Evolutionary conservation across 495 filamentous ascomycete species (phyloP).

Genomic region (Penicillium crystallinum): DNA sequence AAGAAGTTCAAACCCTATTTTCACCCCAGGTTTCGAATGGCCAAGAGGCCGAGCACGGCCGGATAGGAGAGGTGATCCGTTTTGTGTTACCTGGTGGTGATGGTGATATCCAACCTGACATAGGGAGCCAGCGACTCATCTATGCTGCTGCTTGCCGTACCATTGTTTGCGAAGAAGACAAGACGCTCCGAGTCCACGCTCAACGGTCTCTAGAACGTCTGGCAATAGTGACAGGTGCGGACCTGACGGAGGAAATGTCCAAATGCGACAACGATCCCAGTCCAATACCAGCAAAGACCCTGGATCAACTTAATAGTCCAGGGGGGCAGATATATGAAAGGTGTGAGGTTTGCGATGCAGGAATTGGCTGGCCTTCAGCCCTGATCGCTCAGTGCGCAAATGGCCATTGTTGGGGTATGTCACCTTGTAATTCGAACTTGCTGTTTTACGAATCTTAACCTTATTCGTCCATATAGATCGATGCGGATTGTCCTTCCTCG

Average conservation of each 20-base stretch:
- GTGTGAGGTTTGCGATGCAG: conserved; percentile 45
- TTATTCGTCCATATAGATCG: conserved; percentile 32
- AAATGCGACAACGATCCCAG: conserved; percentile 17
- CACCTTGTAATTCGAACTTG: not conserved
- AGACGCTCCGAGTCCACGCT: conserved; percentile 23
- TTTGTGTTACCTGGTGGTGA: conserved; percentile 25
- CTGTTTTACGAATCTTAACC: not conserved
- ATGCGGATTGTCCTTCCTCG: conserved; percentile 49
- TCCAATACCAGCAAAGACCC: conserved; percentile 21
- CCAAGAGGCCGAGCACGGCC: conserved; percentile 5
- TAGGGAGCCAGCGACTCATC: conserved; percentile 26
- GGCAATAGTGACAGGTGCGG: conserved; percentile 20
- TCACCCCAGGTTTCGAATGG: not conserved
- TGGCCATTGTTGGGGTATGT: conserved; percentile 48
- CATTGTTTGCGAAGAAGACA: conserved; percentile 25
- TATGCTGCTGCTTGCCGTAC: conserved; percentile 39
- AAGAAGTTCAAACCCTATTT: conserved; percentile 9
- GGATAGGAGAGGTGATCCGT: conserved; percentile 22
- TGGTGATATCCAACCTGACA: conserved; percentile 4
- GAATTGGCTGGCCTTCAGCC: conserved; percentile 34
- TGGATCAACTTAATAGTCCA: conserved; percentile 18
- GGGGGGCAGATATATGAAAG: conserved; percentile 33
- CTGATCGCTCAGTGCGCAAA: conserved; percentile 39
- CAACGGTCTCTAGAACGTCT: conserved; percentile 27
- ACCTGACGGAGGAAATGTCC: conserved; percentile 31